Conservation (phyloP, 2,329 filamentous ascomycete species). For the Verticillium zaregamsianum region DNA sequence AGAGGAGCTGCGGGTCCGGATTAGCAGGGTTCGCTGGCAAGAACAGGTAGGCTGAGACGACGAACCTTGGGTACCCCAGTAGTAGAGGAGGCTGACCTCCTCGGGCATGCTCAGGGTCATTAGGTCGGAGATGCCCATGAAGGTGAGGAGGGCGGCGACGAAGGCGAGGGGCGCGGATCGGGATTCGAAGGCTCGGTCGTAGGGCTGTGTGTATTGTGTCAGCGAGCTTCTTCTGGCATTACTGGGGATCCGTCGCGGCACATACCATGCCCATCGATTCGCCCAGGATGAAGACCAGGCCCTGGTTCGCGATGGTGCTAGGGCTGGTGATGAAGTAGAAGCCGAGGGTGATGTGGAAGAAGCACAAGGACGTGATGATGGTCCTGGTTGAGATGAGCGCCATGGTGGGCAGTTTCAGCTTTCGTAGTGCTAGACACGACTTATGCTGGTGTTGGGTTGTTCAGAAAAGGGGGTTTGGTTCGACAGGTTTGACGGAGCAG, state of each 20-base stretch:
- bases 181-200: slow-evolving; percentile 62
- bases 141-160: slow-evolving; percentile 62
- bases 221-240: not conserved
- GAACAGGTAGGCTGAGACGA: slow-evolving; percentile 31
- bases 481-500: not conserved
- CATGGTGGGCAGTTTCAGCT: slow-evolving; percentile 50
- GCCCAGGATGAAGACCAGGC: slow-evolving; percentile 74
- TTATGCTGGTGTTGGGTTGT: not conserved
- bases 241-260: slow-evolving; percentile 1
- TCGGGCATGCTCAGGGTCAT: slow-evolving; percentile 65
- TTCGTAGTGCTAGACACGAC: not conserved
- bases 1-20: slow-evolving; percentile 46
- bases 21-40: slow-evolving; percentile 45
- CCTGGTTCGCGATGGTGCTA: slow-evolving; percentile 68
- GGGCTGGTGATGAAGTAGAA: slow-evolving; percentile 80
- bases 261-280: slow-evolving; percentile 78
- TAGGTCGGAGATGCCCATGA: slow-evolving; percentile 60
- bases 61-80: slow-evolving; percentile 63
- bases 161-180: slow-evolving; percentile 70
- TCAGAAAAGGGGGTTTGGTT: not conserved
- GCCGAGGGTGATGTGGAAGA: slow-evolving; percentile 80
- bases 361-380: slow-evolving; percentile 74
- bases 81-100: slow-evolving; percentile 56
- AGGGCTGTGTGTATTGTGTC: slow-evolving; percentile 41
- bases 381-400: slow-evolving; percentile 74